Evolutionary conservation across 1,284 basidiomycete species (phyloP).

Genomic region (Heliocybe sulcata): DNA sequence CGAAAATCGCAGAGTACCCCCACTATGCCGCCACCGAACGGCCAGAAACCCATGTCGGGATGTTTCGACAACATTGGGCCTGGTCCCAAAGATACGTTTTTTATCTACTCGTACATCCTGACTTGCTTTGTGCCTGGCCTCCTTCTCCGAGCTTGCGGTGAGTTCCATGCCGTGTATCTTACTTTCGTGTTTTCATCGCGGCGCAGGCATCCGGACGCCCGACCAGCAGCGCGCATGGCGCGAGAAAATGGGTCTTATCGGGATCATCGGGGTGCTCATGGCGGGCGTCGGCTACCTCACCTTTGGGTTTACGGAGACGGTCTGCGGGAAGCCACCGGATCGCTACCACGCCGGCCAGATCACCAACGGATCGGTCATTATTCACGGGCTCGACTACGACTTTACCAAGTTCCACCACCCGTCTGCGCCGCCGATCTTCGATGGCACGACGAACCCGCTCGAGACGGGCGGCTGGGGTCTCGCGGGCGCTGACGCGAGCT

Average conservation of each 20-base stretch:
- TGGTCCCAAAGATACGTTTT: conserved; percentile 91
- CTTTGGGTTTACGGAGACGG: conserved; percentile 96
- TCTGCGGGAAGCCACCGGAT: conserved; percentile 82
- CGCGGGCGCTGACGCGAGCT: conserved; percentile 83
- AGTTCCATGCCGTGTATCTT: conserved; percentile 21
- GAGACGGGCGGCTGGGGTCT: conserved; percentile 73
- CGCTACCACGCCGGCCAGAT: conserved; percentile 79
- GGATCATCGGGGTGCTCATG: conserved; percentile 80
- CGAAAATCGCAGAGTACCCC: conserved; percentile 45
- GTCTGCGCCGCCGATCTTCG: conserved; percentile 54
- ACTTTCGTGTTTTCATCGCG: conserved; percentile 5
- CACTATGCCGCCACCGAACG: conserved; percentile 25
- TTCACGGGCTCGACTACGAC: conserved; percentile 92
- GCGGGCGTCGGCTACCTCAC: conserved; percentile 94
- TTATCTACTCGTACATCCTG: conserved; percentile 89
- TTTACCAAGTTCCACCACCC: conserved; percentile 86
- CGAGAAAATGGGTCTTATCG: conserved; percentile 94
- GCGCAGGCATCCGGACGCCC: conserved; percentile 77
- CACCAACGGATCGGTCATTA: conserved; percentile 78
- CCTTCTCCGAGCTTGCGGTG: conserved; percentile 61
- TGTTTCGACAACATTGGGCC: conserved; percentile 70
- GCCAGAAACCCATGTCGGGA: conserved; percentile 37
- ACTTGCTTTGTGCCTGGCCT: conserved; percentile 82
- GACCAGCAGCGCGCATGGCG: conserved; percentile 97
- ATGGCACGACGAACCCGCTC: conserved; percentile 79